Conservation (phyloP, 1,284 basidiomycete species). For the Puccinia horiana region DNA sequence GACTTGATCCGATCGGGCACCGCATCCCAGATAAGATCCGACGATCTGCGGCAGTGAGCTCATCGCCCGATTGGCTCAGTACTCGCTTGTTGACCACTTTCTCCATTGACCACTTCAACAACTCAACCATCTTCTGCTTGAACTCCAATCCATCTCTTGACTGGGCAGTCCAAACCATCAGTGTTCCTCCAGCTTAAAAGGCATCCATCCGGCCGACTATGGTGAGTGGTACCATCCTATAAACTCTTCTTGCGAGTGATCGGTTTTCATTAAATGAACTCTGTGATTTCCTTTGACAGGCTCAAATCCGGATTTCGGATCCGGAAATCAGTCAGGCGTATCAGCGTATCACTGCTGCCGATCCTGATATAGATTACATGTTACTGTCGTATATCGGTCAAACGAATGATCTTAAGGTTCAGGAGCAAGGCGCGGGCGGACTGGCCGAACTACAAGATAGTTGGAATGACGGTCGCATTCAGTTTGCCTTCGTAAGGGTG, state of each 20-base stretch:
- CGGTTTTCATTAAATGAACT: not conserved
- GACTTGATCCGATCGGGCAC: not conserved
- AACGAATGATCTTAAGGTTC: conserved; percentile 85
- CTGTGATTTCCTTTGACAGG: conserved; percentile 8
- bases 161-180: not conserved
- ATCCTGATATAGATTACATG: conserved; percentile 76
- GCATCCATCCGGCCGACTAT: not conserved
- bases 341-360: conserved; percentile 73
- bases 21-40: not conserved
- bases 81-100: not conserved
- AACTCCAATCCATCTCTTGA: not conserved
- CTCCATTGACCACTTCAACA: not conserved
- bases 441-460: conserved; percentile 90
- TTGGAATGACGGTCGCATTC: conserved; percentile 89
- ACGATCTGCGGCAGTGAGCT: conserved; percentile 13
- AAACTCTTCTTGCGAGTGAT: not conserved
- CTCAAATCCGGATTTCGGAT: conserved; percentile 47
- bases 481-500: conserved; percentile 89
- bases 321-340: conserved; percentile 68
- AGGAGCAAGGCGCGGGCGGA: conserved; percentile 77
- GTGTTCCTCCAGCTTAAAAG: not conserved
- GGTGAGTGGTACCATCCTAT: not conserved
- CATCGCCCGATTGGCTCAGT: not conserved
- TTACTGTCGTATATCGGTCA: conserved; percentile 82
- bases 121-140: not conserved